Base-by-base conservation (phyloP, 257 asterid species). In the Petrea volubilis region DNA sequence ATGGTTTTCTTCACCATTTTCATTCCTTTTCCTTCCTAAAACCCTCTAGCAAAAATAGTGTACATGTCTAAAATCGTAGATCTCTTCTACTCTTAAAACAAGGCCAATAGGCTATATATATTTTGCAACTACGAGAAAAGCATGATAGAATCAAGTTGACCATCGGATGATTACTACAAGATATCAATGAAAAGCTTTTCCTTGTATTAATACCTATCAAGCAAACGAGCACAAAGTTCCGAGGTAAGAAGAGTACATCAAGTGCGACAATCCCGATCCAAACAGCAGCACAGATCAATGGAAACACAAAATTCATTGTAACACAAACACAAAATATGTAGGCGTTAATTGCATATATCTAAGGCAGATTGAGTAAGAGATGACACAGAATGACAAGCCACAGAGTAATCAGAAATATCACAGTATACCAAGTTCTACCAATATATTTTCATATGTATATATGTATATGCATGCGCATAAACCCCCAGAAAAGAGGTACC, bases 61-160 rank as follows among this genome's bases (percentile, higher is more conserved):
- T 5, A 10, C 40, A 40, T 13, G 17, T 33, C 34, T 44, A 58
- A 41, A 28, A 36, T 27, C 10, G 40, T 46, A 5, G 51, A 25
- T 63, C 25, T 13, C 56, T 43, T 38, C 55, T 24, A 23, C 24
- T 43, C 7, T 31, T 4, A 60, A 23, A 9, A 25, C 8, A 29
- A 28, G 7, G 43, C 43, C 43, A 38, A 38, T 2, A 38, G 4
- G 9, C n/a, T n/a, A n/a, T n/a, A n/a, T n/a, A n/a, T 11, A 29
- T n/a, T n/a, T 11, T 20, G 10, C 21, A 29, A 55, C 36, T 33
- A 53, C 14, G 33, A 51, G 51, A 47, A 50, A 50, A 66, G 29
- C 34, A 66, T 65, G 46, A 7, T 40, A 15, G 18, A 10, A 18
- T 67, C 25, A 52, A 11, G 75, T 27, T 70, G 59, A 41, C 57